A percentile compares a stretch with the other conserved stretches of the same genome.
Conservation (phyloP, 345 rosid species). For the Eucalyptus erythrocorys region DNA sequence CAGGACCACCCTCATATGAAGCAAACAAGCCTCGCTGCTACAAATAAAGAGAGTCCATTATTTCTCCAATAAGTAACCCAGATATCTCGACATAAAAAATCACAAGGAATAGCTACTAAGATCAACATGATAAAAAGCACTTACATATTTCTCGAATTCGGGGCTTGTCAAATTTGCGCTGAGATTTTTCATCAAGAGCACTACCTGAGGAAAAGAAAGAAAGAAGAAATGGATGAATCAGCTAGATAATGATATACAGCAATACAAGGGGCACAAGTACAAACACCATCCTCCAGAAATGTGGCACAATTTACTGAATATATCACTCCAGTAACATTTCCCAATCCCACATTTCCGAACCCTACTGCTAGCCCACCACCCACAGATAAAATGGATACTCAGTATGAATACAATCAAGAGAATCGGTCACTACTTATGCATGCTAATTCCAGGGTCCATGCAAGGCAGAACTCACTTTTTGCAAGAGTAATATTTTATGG, state of each 20-base stretch:
- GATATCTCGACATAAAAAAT: neutral
- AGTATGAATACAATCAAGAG: neutral
- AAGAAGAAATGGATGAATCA: neutral
- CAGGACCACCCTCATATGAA: neutral
- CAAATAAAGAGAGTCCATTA: neutral
- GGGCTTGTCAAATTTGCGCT: conserved; percentile 58
- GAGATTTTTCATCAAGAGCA: conserved; percentile 75
- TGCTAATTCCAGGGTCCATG: neutral
- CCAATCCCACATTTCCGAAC: neutral
- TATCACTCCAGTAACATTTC: neutral
- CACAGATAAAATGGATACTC: neutral
- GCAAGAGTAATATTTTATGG: neutral
- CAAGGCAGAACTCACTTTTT: neutral
- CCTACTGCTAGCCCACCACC: neutral
- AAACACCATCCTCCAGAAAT: neutral
- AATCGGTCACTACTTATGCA: neutral
- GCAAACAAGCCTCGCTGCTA: conserved; percentile 34
- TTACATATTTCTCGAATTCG: conserved; percentile 72
- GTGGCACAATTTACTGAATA: neutral
- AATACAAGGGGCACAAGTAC: neutral
- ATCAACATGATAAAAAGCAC: neutral
- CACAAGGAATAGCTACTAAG: neutral
- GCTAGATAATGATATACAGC: neutral
- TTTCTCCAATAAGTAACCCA: neutral
- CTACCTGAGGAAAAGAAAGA: conserved; percentile 27